Conservation (phyloP, 352 stramenopile species). For the Pelagophyceae sp. region DNA sequence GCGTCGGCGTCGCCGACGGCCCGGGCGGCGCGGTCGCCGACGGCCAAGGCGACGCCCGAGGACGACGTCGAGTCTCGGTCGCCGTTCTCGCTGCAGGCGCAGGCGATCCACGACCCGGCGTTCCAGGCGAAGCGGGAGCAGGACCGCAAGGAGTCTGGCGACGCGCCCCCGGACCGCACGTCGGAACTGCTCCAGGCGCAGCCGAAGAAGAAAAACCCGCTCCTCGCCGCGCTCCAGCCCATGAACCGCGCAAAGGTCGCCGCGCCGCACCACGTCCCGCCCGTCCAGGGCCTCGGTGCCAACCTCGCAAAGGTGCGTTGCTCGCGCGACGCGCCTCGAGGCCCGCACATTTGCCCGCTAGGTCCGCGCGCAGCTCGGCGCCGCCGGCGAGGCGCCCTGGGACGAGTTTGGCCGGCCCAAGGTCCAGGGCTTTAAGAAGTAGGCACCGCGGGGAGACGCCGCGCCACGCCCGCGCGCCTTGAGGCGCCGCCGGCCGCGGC, state of each 20-base stretch:
- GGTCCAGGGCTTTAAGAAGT: slow-evolving; percentile 16
- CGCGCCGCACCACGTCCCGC: slow-evolving; percentile 31
- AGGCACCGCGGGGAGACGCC: no score
- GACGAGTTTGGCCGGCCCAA: slow-evolving; percentile 31
- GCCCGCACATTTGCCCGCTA: no score
- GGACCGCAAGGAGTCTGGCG: background rate
- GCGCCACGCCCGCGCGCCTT: no score
- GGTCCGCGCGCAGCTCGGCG: slow-evolving; percentile 29
- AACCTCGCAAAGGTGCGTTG: slow-evolving; percentile 32
- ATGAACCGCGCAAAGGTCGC: slow-evolving; percentile 24
- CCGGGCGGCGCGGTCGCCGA: background rate
- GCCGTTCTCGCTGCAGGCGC: background rate
- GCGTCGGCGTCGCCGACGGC: background rate
- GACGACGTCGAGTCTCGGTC: background rate
- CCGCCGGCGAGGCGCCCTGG: slow-evolving; percentile 30
- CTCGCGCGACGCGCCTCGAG: no score
- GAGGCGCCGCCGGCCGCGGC: no score
- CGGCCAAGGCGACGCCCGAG: no score
- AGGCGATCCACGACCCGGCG: background rate
- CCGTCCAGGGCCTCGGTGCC: slow-evolving; percentile 18
- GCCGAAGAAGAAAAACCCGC: slow-evolving; percentile 3
- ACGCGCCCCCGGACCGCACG: background rate
- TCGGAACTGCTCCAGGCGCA: background rate
- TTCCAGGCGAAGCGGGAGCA: background rate
- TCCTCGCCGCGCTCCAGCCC: background rate